Evolutionary conservation across 768 basidiomycete genomes (phyloP).

Genomic region (Boletus vermiculosoides): DNA sequence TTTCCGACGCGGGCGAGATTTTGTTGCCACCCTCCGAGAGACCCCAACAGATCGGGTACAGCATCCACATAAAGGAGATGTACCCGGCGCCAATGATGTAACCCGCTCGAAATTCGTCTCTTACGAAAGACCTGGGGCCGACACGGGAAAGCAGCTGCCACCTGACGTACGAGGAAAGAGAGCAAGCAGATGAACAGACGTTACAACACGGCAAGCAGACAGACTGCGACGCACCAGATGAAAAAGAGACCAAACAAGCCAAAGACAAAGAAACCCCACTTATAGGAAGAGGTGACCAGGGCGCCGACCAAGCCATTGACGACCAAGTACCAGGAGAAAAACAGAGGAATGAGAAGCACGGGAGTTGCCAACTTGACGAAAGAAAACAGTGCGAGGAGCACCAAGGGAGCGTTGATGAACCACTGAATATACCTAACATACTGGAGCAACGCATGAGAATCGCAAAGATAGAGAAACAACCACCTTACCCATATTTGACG

Average conservation of each 20-base stretch:
- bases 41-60: conserved; percentile 62
- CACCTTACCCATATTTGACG: conserved; percentile 45
- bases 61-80: conserved; percentile 53
- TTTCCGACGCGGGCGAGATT: conserved; percentile 51
- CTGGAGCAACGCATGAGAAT: conserved; percentile 20
- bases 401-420: conserved; percentile 54
- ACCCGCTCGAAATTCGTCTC: conserved; percentile 21
- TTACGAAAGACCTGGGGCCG: conserved; percentile 26
- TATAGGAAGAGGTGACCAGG: conserved; percentile 50
- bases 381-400: conserved; percentile 47
- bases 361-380: conserved; percentile 48
- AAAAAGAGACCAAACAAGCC: conserved; percentile 47
- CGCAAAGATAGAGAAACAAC: rapidly evolving
- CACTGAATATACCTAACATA: conserved; percentile 56
- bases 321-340: conserved; percentile 47
- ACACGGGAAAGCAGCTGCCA: conserved; percentile 30
- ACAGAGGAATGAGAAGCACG: conserved; percentile 40
- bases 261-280: conserved; percentile 52
- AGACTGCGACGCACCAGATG: conserved; percentile 40
- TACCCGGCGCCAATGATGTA: conserved; percentile 39
- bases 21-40: conserved; percentile 51
- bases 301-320: conserved; percentile 49
- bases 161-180: conserved; percentile 16
- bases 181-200: neutral
- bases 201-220: conserved; percentile 12